phyloP scores from a whole-genome alignment of 2,329 filamentous ascomycete genomes.

The Fusarium caatingaense region DNA sequence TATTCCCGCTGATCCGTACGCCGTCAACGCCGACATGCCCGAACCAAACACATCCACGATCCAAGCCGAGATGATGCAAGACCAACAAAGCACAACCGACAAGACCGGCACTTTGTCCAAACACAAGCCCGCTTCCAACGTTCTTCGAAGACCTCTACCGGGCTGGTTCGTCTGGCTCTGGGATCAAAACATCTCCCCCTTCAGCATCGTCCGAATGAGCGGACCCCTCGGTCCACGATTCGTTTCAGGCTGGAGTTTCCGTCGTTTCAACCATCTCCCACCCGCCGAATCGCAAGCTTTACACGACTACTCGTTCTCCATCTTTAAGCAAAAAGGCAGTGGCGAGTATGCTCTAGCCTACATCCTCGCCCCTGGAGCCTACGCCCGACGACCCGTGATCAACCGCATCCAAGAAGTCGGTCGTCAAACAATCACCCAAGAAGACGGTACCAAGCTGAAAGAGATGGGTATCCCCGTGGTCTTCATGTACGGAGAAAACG shows the following conservation, averaged over 20 bases:
- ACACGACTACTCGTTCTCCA: slow-evolving; percentile 92
- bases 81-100: slow-evolving; percentile 67
- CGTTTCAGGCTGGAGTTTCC: slow-evolving; percentile 93
- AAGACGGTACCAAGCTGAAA: slow-evolving; percentile 45
- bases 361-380: slow-evolving; percentile 92
- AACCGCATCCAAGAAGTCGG: slow-evolving; percentile 88
- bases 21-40: slow-evolving; percentile 82
- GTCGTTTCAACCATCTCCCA: slow-evolving; percentile 91
- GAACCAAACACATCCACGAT: slow-evolving; percentile 79
- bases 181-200: slow-evolving; percentile 97
- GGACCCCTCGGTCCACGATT: slow-evolving; percentile 92
- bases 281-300: slow-evolving; percentile 82
- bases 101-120: slow-evolving; percentile 53
- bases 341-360: slow-evolving; percentile 95
- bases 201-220: slow-evolving; percentile 87
- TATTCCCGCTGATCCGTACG: slow-evolving; percentile 93
- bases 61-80: slow-evolving; percentile 81
- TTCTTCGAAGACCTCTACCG: slow-evolving; percentile 70
- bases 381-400: slow-evolving; percentile 88
- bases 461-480: slow-evolving; percentile 83
- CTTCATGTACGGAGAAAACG: slow-evolving; percentile 96
- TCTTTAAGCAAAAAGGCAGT: slow-evolving; percentile 91
- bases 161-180: slow-evolving; percentile 93
- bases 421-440: slow-evolving; percentile 67
- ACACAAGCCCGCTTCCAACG: slow-evolving; percentile 45